Base-by-base conservation (phyloP, 2,329 filamentous ascomycete species). In the Ophiostoma triangulosporum region DNA sequence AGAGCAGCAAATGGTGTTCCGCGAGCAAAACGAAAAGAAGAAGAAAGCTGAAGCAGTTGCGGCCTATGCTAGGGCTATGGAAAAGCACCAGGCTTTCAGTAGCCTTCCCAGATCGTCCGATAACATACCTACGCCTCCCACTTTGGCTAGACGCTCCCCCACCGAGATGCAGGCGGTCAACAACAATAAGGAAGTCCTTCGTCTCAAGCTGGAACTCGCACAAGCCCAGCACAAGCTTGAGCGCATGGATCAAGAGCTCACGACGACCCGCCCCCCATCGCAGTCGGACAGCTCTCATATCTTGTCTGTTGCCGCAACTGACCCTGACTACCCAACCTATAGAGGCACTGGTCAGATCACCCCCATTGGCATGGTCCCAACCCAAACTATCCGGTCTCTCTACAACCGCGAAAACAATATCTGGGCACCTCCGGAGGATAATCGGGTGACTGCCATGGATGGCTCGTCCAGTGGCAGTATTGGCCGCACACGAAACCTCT, bases 201-300 rank as follows among this genome's bases (percentile, higher is more conserved):
- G 78, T 51, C 72, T 90, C 54, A 86, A 85, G 69, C 68, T 81
- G 51, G 80, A 89, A 67, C 76, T 91, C 51, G 82, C 83, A 43
- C 75, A 81, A 57, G 84, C 86, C 33, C 80, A 85, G 56, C 81
- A 74, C 64, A 78, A 83, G 62, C 86, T 90, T 62, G 77, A 75
- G 46, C 81, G 78, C 54, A 80, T 89, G 63, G 83, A 86, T 55
- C 76, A 86, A 52, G 83, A 88, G 68, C 73, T 88, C 56, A 74
- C 56, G 36, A 79, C 85, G 58, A 80, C 74, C 24, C 80, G 80
- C 29, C 75, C 80, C 54, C 71, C 72, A 32, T 48, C 36, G 9
- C 80, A 78, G 61, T 71, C 77, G 52, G 83, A 79, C 11, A 68
- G 77, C 53, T 77, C 80, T 48, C 76, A 78, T 60, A 67, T 65